Percentiles rank a stretch among this genome's conserved stretches.
Evolutionary conservation across 2,329 filamentous ascomycete genomes (phyloP).

Genomic region (Berkeleyomyces rouxiae): DNA sequence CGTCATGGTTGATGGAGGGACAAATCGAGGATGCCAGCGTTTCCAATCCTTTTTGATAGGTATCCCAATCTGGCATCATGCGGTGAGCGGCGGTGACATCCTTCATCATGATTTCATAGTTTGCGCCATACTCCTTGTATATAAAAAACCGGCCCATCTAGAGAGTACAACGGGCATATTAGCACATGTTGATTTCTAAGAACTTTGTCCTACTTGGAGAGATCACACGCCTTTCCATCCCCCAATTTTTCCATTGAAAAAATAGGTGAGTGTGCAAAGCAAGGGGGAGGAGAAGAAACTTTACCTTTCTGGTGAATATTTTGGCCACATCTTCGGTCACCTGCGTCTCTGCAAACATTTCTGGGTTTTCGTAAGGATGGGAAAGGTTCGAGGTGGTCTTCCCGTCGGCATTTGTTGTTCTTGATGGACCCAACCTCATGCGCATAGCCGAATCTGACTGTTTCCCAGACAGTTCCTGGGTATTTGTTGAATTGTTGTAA

Average conservation of each 20-base stretch:
- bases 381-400: slow-evolving; percentile 15
- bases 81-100: slow-evolving; percentile 56
- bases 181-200: background rate
- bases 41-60: slow-evolving; percentile 74
- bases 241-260: background rate
- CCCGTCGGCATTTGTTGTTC: background rate
- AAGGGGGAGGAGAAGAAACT: background rate
- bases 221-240: background rate
- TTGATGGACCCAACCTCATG: slow-evolving; percentile 21
- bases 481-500: background rate
- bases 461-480: background rate
- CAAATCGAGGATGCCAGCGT: slow-evolving; percentile 59
- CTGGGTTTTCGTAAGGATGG: slow-evolving; percentile 31
- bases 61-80: slow-evolving; percentile 55
- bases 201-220: background rate
- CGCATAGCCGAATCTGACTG: slow-evolving; percentile 16
- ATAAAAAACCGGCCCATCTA: slow-evolving; percentile 68
- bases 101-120: slow-evolving; percentile 71
- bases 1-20: slow-evolving; percentile 47
- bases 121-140: slow-evolving; percentile 84
- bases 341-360: slow-evolving; percentile 40
- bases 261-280: background rate
- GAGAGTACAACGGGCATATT: background rate
- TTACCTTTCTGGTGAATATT: slow-evolving; percentile 42
- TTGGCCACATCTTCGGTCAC: slow-evolving; percentile 44